A percentile compares a stretch with the other conserved stretches of the same genome.
phyloP scores from a whole-genome alignment of 2,329 filamentous ascomycete species.

The Coniochaeta ligniaria region DNA sequence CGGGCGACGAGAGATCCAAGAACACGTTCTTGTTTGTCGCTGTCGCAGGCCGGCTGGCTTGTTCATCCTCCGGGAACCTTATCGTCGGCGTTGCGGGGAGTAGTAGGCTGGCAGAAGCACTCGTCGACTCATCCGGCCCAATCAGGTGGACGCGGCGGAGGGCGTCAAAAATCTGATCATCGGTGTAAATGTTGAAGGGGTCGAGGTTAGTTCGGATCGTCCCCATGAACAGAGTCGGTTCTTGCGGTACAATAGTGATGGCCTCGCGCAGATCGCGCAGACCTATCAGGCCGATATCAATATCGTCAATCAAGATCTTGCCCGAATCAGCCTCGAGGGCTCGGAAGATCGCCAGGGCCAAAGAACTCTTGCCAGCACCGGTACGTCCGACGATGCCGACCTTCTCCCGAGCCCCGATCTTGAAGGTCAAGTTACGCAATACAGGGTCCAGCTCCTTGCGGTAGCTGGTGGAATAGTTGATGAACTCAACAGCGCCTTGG shows the following conservation, averaged over 20 bases:
- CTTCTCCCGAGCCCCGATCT: slow-evolving; percentile 80
- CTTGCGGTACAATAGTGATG: slow-evolving; percentile 96
- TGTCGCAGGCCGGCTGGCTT: slow-evolving; percentile 22
- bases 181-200: slow-evolving; percentile 81
- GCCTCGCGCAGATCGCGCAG: slow-evolving; percentile 88
- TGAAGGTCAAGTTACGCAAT: slow-evolving; percentile 76
- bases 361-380: slow-evolving; percentile 91
- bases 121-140: slow-evolving; percentile 43
- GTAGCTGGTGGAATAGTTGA: slow-evolving; percentile 84
- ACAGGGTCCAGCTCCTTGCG: slow-evolving; percentile 82
- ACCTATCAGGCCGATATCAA: slow-evolving; percentile 87
- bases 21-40: slow-evolving; percentile 92
- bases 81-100: slow-evolving; percentile 10
- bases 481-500: slow-evolving; percentile 79
- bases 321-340: slow-evolving; percentile 86
- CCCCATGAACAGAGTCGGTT: slow-evolving; percentile 88
- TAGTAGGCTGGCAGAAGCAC: slow-evolving; percentile 16
- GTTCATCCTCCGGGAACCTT: slow-evolving; percentile 2
- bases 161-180: slow-evolving; percentile 83
- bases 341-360: slow-evolving; percentile 88
- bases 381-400: slow-evolving; percentile 94
- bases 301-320: slow-evolving; percentile 80
- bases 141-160: slow-evolving; percentile 87
- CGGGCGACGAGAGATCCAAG: slow-evolving; percentile 72
- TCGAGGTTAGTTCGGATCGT: slow-evolving; percentile 90